A percentile compares a stretch with the other conserved stretches of the same genome.
These are phyloP conservation scores for Dothistroma septosporum DNA, from an alignment of 2,329 filamentous ascomycete genomes.

Conservation along the genomic window DNA sequence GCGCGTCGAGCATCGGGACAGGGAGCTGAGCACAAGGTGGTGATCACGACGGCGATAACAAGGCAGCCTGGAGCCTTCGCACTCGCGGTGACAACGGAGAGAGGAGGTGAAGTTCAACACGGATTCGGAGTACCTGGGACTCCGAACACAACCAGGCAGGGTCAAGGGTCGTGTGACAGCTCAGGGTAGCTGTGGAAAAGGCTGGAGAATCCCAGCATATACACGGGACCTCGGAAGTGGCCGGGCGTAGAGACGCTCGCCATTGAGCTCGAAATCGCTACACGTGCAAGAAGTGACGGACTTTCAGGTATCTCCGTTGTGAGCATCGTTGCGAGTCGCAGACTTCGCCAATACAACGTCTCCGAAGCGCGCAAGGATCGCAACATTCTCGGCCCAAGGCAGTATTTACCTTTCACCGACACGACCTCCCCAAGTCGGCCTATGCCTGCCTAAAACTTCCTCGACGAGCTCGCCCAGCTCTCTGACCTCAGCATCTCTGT, in stretches of 20 bases:
- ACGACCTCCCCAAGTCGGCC: background rate
- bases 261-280: background rate
- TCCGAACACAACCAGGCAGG: background rate
- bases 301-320: too few relatives aligned
- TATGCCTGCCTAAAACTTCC: background rate
- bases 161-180: background rate
- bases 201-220: background rate
- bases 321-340: background rate
- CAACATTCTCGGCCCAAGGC: too few relatives aligned
- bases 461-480: background rate
- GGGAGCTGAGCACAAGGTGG: background rate
- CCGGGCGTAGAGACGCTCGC: background rate
- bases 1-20: too few relatives aligned
- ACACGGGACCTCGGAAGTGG: background rate
- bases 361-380: too few relatives aligned
- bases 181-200: background rate
- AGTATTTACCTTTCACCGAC: background rate
- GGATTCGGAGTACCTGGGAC: conserved; percentile 2
- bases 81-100: background rate
- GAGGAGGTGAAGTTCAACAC: background rate
- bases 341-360: too few relatives aligned
- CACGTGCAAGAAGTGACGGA: background rate
- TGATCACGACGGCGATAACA: background rate
- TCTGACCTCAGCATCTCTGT: background rate
- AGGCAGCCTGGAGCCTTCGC: background rate